These are phyloP conservation scores for Pyrenophora seminiperda DNA, from an alignment of 2,329 filamentous ascomycete genomes.

Conservation along the genomic window DNA sequence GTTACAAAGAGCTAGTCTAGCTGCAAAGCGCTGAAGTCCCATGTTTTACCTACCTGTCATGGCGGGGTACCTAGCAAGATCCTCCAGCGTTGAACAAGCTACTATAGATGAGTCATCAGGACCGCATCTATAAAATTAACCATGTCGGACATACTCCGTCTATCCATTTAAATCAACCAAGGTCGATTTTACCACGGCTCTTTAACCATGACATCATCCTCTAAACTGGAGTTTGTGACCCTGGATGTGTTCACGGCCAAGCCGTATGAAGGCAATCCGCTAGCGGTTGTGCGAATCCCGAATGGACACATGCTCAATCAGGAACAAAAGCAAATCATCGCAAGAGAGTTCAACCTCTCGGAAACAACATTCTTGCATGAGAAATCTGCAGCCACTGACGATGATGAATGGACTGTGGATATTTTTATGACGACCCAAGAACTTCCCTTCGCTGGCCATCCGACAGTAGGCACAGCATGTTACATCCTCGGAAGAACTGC, in stretches of 20 bases:
- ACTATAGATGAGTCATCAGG: conserved; percentile 15
- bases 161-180: background rate
- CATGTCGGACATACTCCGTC: background rate
- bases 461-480: conserved; percentile 60
- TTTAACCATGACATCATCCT: conserved; percentile 20
- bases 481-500: conserved; percentile 50
- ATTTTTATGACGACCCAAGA: conserved; percentile 60
- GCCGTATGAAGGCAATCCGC: conserved; percentile 59
- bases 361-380: conserved; percentile 62
- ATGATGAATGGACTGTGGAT: conserved; percentile 53
- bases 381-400: conserved; percentile 21
- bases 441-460: conserved; percentile 64
- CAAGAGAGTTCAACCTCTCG: conserved; percentile 63
- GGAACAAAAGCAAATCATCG: conserved; percentile 59
- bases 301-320: conserved; percentile 48
- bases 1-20: too few relatives aligned
- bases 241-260: conserved; percentile 57
- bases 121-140: background rate
- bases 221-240: conserved; percentile 45
- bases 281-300: conserved; percentile 60
- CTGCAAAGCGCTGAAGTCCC: too few relatives aligned
- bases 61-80: background rate
- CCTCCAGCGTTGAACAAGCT: background rate
- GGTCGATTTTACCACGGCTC: background rate
- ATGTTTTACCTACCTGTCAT: background rate